These are phyloP conservation scores for Naumovozyma dairenensis DNA, from an alignment of 805 yeast species.

Conservation along the genomic window DNA sequence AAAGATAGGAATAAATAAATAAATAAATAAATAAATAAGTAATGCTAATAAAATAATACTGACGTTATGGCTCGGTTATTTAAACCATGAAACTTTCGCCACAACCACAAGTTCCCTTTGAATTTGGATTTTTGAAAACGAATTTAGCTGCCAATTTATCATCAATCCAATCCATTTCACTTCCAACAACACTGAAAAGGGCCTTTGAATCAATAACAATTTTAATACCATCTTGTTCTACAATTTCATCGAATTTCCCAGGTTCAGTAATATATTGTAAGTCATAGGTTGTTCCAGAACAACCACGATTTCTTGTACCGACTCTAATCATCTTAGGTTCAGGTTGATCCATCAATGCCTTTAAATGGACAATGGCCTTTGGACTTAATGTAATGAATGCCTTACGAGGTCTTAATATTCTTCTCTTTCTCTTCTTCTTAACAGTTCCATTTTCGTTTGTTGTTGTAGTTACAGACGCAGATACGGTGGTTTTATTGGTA, in stretches of 20 bases:
- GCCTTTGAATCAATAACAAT: slow-evolving; percentile 95
- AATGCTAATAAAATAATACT: not conserved
- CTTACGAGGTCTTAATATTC: slow-evolving; percentile 75
- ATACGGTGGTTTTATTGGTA: slow-evolving; percentile 1
- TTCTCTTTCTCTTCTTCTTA: slow-evolving; percentile 36
- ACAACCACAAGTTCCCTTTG: slow-evolving; percentile 97
- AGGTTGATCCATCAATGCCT: slow-evolving; percentile 62
- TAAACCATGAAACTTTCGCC: slow-evolving; percentile 97
- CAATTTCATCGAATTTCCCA: slow-evolving; percentile 91
- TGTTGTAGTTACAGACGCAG: slow-evolving; percentile 1
- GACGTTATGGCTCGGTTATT: slow-evolving; percentile 1
- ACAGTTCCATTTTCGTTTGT: slow-evolving; percentile 1
- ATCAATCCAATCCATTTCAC: slow-evolving; percentile 98
- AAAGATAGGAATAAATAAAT: slow-evolving; percentile 8
- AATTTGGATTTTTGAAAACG: slow-evolving; percentile 89
- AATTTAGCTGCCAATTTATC: slow-evolving; percentile 83
- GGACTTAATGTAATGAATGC: slow-evolving; percentile 78
- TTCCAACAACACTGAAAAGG: slow-evolving; percentile 86
- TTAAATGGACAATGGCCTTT: slow-evolving; percentile 64
- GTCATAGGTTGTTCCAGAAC: slow-evolving; percentile 90
- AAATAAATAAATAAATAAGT: slow-evolving; percentile 4
- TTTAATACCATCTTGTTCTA: slow-evolving; percentile 87
- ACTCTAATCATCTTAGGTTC: slow-evolving; percentile 82
- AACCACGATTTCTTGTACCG: slow-evolving; percentile 93
- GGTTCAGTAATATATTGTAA: slow-evolving; percentile 83